Base-by-base conservation (phyloP, 2,329 filamentous ascomycete species). In the Zymoseptoria passerinii region DNA sequence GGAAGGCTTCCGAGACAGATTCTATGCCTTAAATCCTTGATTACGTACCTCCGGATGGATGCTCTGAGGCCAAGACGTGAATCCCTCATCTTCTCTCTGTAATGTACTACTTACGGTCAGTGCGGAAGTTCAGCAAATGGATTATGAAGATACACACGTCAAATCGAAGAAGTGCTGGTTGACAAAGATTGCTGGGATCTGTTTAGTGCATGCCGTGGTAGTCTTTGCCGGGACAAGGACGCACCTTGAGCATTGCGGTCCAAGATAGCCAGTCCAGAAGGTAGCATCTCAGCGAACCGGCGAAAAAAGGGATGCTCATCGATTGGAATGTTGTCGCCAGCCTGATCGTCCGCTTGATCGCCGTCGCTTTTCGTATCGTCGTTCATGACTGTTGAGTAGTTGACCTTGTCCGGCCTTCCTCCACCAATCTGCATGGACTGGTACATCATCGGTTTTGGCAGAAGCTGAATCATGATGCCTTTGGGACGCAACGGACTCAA, bases 111-210 rank as follows among this genome's bases (percentile, higher is more conserved):
- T 23, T 4, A 23, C 23, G 23, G 23, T 23, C 4, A 23, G 23
- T 4, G 23, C 23, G 23, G 23, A 23, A 23, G 2, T 2, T 23
- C 23, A 23, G 23, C 23, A 4, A 23, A 23, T 23, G 23, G 4
- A 23, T 23, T 23, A 23, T 23, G 23, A 23, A 23, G 23, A 23
- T 23, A 23, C 23, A 23, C 23, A 23, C 0, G 76, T 78, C n/a
- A 78, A 67, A 20, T 72, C 68, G 63, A 76, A 77, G 61, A 78
- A 78, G 52, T 72, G 71, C 54, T 77, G 73, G 54, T 78, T 78
- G 10, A 78, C 76, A 54, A 77, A 78, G 7, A 28, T 18, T 8
- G 50, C 50, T 23, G 4, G 23, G 4, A 23, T 23, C 2, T 23
- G 23, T 23, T 23, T 23, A 23, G 23, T 23, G 23, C 23, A 23